Evolutionary conservation across 2,329 filamentous ascomycete genomes (phyloP).

Genomic region (Lanzia echinophila): DNA sequence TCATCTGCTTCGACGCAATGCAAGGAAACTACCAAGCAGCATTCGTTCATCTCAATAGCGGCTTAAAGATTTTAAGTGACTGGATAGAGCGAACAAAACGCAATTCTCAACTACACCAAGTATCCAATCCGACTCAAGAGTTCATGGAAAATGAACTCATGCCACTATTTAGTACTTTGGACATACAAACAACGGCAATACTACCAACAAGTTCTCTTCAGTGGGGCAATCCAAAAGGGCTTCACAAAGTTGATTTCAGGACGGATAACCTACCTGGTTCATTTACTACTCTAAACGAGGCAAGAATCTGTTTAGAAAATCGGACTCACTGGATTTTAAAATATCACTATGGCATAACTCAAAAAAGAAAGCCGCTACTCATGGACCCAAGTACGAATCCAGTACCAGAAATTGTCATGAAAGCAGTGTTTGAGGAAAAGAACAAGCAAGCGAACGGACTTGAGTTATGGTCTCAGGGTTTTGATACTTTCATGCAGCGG

Average conservation of each 20-base stretch:
- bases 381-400: neutral
- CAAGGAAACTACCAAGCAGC: constrained; percentile 15
- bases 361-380: neutral
- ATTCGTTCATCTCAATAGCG: constrained; percentile 16
- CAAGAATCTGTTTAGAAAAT: neutral
- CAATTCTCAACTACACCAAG: neutral
- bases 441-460: neutral
- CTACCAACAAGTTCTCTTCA: neutral
- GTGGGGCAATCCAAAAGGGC: neutral
- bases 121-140: neutral
- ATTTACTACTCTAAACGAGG: constrained; percentile 1
- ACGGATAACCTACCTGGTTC: neutral
- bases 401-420: neutral
- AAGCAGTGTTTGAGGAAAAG: neutral
- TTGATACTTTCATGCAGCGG: neutral
- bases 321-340: neutral
- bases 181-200: neutral
- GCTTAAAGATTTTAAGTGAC: constrained; percentile 11
- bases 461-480: constrained; percentile 1
- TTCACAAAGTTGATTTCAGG: neutral
- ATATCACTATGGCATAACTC: neutral
- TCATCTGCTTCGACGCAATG: constrained; percentile 18
- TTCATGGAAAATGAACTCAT: constrained; percentile 1
- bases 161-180: neutral
- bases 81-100: neutral